phyloP scores from a whole-genome alignment of 345 rosid species.

The Eucalyptus microcorys region DNA sequence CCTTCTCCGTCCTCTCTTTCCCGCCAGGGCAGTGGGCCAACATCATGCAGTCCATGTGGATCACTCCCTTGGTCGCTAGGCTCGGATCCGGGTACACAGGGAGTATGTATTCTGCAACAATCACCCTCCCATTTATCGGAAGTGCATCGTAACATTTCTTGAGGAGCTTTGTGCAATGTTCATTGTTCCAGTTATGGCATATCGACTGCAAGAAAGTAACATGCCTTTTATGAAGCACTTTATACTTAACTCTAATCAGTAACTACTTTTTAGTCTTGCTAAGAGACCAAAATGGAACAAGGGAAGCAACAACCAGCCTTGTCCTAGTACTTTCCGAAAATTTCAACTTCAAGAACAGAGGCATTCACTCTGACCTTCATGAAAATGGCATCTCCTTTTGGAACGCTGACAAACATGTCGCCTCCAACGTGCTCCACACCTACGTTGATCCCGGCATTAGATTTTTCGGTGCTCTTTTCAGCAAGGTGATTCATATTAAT shows the following conservation, averaged over 20 bases:
- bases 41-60: slow-evolving; percentile 79
- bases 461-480: not conserved
- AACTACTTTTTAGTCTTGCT: not conserved
- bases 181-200: slow-evolving; percentile 85
- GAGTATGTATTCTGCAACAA: slow-evolving; percentile 61
- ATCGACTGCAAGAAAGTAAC: slow-evolving; percentile 41
- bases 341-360: not conserved
- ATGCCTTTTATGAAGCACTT: not conserved
- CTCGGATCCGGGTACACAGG: slow-evolving; percentile 67
- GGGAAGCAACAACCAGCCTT: not conserved
- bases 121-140: slow-evolving; percentile 68
- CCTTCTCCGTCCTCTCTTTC: slow-evolving; percentile 77
- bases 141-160: slow-evolving; percentile 72
- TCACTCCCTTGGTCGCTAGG: slow-evolving; percentile 43
- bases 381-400: slow-evolving; percentile 80
- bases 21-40: slow-evolving; percentile 89
- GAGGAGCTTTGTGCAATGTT: slow-evolving; percentile 49
- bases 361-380: slow-evolving; percentile 50
- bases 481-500: not conserved
- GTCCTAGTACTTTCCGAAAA: not conserved
- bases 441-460: not conserved
- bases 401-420: slow-evolving; percentile 76
- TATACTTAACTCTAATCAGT: not conserved
- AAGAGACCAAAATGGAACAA: not conserved
- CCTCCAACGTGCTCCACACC: slow-evolving; percentile 84